Evolutionary conservation across 768 basidiomycete genomes (phyloP), one percentile per base, ranked within the genome.

Genomic region (Boletus sp.): DNA sequence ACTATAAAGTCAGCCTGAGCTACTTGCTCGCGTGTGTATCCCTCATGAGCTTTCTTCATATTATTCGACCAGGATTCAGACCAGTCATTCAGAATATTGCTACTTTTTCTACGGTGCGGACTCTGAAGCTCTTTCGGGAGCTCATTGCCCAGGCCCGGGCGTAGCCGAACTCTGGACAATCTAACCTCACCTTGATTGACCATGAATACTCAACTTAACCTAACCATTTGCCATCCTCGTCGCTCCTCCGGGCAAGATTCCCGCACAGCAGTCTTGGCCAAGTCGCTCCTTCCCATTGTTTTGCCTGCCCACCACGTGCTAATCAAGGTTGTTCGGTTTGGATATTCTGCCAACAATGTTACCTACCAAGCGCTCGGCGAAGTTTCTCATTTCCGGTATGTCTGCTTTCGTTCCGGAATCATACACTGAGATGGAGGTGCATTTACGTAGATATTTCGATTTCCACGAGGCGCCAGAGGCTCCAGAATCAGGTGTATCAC

Each of bases 271-370:
- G 54, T 71, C 46, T 34, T 77, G 29, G 65, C 62, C 39, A 58
- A 49, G 17, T 72, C 61, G 40, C 51, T 49, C 7, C 40, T 60
- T 23, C 69, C 64, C 1, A 50, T 40, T 37, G 46, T 51, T 7
- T 58, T 56, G 29, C 77, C 77, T 9, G 52, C 64, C 15, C 75
- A 82, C 67, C 77, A 82, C 52, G 73, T 85, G 38, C 62, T 85
- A 15, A 72, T 86, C 53, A 74, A 72, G 50, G 79, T 87, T 5
- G 84, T 87, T 52, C 78, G 81, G 17, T 87, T 88, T 62, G 86
- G 86, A 4, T 88, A 83, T 66, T 85, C 84, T 29, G 78, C 85
- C 39, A 88, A 88, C 65, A 88, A 88, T 60, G 57, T 88, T 19
- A 85, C 87, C 15, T 88, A 88, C 64, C 84, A 88, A 61, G 77